Conservation (phyloP, 2,329 filamentous ascomycete genomes). For the Ophiosphaerella korrae region DNA sequence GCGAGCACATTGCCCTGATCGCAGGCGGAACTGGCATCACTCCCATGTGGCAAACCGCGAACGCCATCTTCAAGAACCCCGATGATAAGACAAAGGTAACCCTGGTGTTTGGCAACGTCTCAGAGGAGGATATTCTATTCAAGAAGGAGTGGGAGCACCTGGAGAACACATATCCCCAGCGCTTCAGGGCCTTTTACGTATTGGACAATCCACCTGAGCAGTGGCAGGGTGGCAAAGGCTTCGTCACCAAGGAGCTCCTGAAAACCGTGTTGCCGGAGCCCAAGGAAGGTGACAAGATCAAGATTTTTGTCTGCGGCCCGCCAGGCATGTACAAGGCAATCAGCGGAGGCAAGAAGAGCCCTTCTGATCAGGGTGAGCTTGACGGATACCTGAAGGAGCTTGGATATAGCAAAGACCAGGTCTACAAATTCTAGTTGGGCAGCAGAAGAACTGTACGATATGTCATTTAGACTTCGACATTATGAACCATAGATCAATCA, state of each 20-base stretch:
- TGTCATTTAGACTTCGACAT: constrained; percentile 15
- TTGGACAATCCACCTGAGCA: constrained; percentile 81
- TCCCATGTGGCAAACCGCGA: constrained; percentile 94
- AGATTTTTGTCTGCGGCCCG: constrained; percentile 95
- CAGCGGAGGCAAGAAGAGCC: constrained; percentile 86
- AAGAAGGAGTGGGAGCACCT: constrained; percentile 83
- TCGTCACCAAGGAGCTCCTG: constrained; percentile 86
- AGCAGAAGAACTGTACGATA: constrained; percentile 28
- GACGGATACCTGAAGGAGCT: constrained; percentile 80
- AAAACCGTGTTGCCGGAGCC: constrained; percentile 95
- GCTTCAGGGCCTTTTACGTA: constrained; percentile 94
- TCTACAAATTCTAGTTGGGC: constrained; percentile 70
- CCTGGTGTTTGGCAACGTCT: constrained; percentile 88
- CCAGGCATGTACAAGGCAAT: constrained; percentile 93
- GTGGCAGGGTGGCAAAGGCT: constrained; percentile 79
- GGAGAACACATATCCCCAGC: constrained; percentile 93
- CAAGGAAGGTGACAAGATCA: constrained; percentile 82
- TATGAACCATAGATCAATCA: not conserved
- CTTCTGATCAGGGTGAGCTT: constrained; percentile 93
- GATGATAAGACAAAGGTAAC: constrained; percentile 98
- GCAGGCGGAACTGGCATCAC: constrained; percentile 98
- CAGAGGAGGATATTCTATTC: constrained; percentile 88
- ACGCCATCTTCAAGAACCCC: constrained; percentile 93
- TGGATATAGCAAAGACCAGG: constrained; percentile 84
- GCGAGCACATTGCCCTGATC: constrained; percentile 77